A percentile compares a stretch with the other conserved stretches of the same genome.
phyloP scores from a whole-genome alignment of 2,329 filamentous ascomycete species.

The Xylaria sp. region DNA sequence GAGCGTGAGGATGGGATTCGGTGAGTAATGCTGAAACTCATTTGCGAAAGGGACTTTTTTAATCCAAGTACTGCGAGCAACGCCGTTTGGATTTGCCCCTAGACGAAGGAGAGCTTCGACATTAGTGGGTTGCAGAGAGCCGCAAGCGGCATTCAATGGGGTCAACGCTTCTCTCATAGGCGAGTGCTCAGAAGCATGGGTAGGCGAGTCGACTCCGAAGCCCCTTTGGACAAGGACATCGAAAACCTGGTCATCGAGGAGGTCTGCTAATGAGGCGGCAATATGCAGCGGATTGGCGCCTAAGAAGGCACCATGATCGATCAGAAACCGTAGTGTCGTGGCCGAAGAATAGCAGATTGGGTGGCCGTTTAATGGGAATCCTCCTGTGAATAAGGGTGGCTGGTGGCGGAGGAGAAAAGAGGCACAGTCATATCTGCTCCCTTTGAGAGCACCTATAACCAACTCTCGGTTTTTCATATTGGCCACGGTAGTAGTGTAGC shows the following conservation, averaged over 20 bases:
- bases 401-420: conserved; percentile 23
- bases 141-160: background rate
- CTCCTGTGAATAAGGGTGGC: conserved; percentile 16
- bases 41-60: background rate
- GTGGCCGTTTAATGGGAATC: background rate
- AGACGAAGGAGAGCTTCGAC: conserved; percentile 24
- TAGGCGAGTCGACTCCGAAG: conserved; percentile 2
- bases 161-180: background rate
- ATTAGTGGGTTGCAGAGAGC: background rate
- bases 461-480: conserved; percentile 7
- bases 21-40: background rate
- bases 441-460: background rate
- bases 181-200: accelerated
- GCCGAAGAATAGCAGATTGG: background rate
- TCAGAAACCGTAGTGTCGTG: conserved; percentile 4
- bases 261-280: background rate
- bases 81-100: conserved; percentile 25
- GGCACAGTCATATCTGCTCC: conserved; percentile 16
- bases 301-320: background rate
- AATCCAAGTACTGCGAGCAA: background rate
- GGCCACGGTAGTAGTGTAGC: background rate
- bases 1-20: conserved; percentile 13
- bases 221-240: conserved; percentile 15
- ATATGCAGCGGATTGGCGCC: background rate
- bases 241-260: background rate